phyloP scores from a whole-genome alignment of 75 land plant species.

The Gnetum montanum region DNA sequence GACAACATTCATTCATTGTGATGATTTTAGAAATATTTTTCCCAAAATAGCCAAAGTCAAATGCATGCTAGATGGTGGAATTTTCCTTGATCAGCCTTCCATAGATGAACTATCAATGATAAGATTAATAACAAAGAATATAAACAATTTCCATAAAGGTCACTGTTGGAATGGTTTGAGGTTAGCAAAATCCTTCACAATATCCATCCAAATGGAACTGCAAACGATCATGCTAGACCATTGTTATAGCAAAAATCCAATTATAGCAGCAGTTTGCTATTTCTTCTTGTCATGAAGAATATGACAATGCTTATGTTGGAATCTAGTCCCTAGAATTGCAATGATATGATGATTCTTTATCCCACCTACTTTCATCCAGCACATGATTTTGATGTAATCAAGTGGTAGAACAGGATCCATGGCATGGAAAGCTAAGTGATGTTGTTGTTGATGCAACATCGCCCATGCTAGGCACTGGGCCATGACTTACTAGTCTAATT shows the following conservation, averaged over 20 bases:
- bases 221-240: too few species aligned
- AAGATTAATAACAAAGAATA: too few species aligned
- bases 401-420: slow-evolving; percentile 76
- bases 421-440: slow-evolving; percentile 41
- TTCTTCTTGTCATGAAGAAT: slow-evolving; percentile 72
- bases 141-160: too few species aligned
- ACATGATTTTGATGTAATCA: slow-evolving; percentile 53
- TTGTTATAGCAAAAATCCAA: too few species aligned
- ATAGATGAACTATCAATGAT: too few species aligned
- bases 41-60: background rate
- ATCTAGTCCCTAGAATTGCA: slow-evolving; percentile 82
- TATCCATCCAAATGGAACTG: too few species aligned
- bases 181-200: too few species aligned
- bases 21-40: background rate
- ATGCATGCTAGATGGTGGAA: background rate
- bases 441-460: too few species aligned
- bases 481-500: too few species aligned
- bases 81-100: background rate
- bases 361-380: slow-evolving; percentile 99
- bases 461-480: too few species aligned
- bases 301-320: slow-evolving; percentile 94
- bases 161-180: too few species aligned
- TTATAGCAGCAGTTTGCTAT: slow-evolving; percentile 94
- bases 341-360: slow-evolving; percentile 90
- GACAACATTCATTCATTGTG: background rate